Conservation (phyloP, 345 rosid species). For the Salix purpurea region DNA sequence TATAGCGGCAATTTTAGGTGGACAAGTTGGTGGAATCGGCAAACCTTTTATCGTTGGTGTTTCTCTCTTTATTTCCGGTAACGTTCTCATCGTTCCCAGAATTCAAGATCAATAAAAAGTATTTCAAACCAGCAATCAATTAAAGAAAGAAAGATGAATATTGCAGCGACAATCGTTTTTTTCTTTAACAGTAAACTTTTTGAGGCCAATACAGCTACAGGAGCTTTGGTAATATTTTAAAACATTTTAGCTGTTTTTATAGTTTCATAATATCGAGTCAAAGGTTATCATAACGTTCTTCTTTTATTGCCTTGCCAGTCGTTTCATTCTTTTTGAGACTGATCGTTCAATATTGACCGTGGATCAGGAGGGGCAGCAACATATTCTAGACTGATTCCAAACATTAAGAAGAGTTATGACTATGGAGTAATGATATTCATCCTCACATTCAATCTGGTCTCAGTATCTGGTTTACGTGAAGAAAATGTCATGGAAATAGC, state of each 20-base stretch:
- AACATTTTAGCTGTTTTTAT: too few relatives aligned
- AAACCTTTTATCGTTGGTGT: constrained; percentile 36
- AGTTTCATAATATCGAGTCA: too few relatives aligned
- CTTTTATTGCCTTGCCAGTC: too few relatives aligned
- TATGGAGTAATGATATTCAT: constrained; percentile 74
- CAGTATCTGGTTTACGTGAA: constrained; percentile 59
- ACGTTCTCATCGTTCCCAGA: not conserved
- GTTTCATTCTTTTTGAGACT: too few relatives aligned
- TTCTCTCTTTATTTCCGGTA: constrained; percentile 52
- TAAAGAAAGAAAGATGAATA: not conserved
- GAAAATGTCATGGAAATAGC: constrained; percentile 49
- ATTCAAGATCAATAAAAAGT: not conserved
- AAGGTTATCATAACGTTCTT: too few relatives aligned
- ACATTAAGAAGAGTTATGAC: constrained; percentile 56
- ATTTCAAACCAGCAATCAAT: not conserved
- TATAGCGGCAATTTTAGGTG: constrained; percentile 44
- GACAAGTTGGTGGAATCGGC: constrained; percentile 42
- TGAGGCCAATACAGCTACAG: not conserved
- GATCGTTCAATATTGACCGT: too few relatives aligned
- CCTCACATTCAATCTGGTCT: constrained; percentile 73
- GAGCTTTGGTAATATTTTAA: not conserved
- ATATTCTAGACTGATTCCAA: constrained; percentile 51
- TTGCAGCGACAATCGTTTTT: not conserved
- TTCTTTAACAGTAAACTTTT: not conserved
- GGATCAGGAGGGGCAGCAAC: constrained; percentile 61